Evolutionary conservation across 225 moss, liverwort and hornwort species (phyloP).

Genomic region (Rhytidiadelphus loreus): DNA sequence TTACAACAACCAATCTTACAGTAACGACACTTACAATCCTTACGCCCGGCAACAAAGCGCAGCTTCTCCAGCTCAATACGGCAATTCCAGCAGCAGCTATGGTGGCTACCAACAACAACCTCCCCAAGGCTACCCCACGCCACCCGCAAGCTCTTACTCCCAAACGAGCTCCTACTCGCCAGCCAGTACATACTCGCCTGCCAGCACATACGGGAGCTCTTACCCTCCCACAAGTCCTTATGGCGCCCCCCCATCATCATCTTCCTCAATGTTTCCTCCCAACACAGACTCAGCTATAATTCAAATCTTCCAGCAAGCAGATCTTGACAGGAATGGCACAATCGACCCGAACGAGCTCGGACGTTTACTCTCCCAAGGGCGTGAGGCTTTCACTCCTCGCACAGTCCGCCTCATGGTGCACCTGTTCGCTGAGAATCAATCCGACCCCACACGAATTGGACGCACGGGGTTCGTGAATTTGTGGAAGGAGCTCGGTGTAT

Average conservation of each 20-base stretch:
- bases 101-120: conserved; percentile 3
- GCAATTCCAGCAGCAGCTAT: neutral
- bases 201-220: neutral
- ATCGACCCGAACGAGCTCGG: conserved; percentile 23
- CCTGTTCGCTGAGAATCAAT: conserved; percentile 36
- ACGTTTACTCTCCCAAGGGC: conserved; percentile 9
- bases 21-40: neutral
- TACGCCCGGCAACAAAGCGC: neutral
- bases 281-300: conserved; percentile 12
- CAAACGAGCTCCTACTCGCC: neutral
- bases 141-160: neutral
- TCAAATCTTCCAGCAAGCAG: conserved; percentile 30
- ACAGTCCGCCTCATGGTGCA: conserved; percentile 82
- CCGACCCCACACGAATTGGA: conserved; percentile 33
- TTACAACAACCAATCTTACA: neutral
- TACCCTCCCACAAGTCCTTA: neutral
- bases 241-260: neutral
- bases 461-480: conserved; percentile 52
- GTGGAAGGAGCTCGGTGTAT: conserved; percentile 66
- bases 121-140: neutral
- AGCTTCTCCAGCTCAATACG: neutral
- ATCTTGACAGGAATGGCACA: conserved; percentile 24
- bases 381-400: conserved; percentile 48
- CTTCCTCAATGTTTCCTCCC: conserved; percentile 17
- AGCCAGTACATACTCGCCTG: neutral